Base-by-base conservation (phyloP, 1,284 basidiomycete species). In the Stygiomarasmius scandens region DNA sequence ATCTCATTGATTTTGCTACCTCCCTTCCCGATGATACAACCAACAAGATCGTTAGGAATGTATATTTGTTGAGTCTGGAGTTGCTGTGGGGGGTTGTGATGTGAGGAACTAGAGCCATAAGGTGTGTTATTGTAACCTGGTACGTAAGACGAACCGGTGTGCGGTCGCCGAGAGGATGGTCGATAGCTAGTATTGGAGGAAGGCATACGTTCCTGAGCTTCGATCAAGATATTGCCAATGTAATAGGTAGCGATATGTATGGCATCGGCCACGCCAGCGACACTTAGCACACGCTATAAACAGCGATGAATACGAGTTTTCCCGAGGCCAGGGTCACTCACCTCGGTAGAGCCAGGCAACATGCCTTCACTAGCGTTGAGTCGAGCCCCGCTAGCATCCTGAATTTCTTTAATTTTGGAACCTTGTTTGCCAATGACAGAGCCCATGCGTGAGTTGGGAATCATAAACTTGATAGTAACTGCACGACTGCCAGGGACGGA, bases 161-260 rank as follows among this genome's bases (percentile, higher is more conserved):
- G 60, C 24, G 81, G 74, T 25, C 79, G 75, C 27, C 84, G 77
- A 59, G 73, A 79, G 45, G 79, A 76, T 50, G 81, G 87, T 44
- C 81, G 84, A 69, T 83, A 86, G 59, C 69, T 81, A 32, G 82
- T 86, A 67, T 83, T 80, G 32, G 79, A 76, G n/a, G 87, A 82
- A 6, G 87, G 90, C 83, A 82, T 84, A 60, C 91, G 89, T 67
- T 96, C 95, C 71, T 96, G 92, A 48, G 95, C 94, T 73, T 98
- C 96, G 63, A 98, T 90, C 58, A 98, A 86, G 64, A 98, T 97
- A 63, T 95, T 96, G 53, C 96, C 96, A 60, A 98, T 96, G 71
- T 99, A 98, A 78, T 98, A 99, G 5, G 97, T 98, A 27, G 97
- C 97, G 64, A 99, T 99, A 75, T 99, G 97, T 58, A 99, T 96